A percentile compares a stretch with the other conserved stretches of the same genome.
phyloP scores from a whole-genome alignment of 306 rosid species.

The Begonia fuchsioides region DNA sequence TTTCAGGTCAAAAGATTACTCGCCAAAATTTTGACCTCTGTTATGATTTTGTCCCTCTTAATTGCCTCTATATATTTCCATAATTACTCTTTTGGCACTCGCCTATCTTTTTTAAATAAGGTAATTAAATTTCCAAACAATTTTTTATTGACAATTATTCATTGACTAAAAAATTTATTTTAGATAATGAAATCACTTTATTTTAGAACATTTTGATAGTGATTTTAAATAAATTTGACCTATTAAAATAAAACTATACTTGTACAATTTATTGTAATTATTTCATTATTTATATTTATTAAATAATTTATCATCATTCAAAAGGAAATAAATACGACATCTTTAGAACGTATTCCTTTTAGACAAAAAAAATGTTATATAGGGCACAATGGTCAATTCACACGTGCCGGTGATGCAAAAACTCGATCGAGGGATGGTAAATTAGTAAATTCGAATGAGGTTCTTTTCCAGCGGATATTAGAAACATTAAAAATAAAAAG shows the following conservation, averaged over 20 bases:
- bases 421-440: too few species aligned
- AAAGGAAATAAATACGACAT: too few species aligned
- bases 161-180: too few species aligned
- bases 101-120: background rate
- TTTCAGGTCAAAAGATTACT: background rate
- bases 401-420: too few species aligned
- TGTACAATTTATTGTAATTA: too few species aligned
- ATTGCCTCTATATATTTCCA: background rate
- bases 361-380: background rate
- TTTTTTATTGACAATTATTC: too few species aligned
- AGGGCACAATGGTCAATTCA: background rate
- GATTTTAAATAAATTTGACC: too few species aligned
- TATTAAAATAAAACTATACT: too few species aligned
- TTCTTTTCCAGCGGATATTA: background rate
- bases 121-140: background rate
- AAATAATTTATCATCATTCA: too few species aligned
- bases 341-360: background rate
- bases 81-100: background rate
- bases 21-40: background rate
- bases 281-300: too few species aligned
- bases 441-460: background rate
- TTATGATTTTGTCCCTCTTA: background rate
- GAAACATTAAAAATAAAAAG: background rate
- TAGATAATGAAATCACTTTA: too few species aligned
- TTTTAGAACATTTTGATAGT: too few species aligned